Percentiles rank a stretch among this genome's conserved stretches.
phyloP scores from a whole-genome alignment of 148 eudicot species.

The Nyssa sinensis region DNA sequence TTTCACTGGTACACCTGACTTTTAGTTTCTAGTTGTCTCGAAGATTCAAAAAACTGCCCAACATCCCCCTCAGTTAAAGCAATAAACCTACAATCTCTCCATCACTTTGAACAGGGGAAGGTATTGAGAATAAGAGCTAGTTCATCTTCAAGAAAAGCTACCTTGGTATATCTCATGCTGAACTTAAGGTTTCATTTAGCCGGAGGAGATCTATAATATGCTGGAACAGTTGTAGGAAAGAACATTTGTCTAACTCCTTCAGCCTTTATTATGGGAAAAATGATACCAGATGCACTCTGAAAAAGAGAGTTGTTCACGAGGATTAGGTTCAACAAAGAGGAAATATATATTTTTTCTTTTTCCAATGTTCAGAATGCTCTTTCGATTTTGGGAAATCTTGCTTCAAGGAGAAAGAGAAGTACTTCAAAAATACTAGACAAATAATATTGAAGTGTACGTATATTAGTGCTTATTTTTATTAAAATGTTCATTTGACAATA shows the following conservation, averaged over 20 bases:
- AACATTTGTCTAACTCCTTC: slow-evolving; percentile 52
- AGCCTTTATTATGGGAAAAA: slow-evolving; percentile 29
- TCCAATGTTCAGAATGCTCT: too few species aligned
- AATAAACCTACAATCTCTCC: neutral
- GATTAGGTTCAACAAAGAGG: slow-evolving; percentile 27
- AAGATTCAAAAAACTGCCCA: too few species aligned
- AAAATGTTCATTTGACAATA: too few species aligned
- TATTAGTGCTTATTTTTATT: too few species aligned
- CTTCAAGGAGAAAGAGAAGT: neutral
- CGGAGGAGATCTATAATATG: neutral
- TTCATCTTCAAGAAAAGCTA: neutral
- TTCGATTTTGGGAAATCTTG: too few species aligned
- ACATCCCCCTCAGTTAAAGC: too few species aligned
- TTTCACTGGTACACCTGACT: too few species aligned
- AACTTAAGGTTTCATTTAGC: neutral
- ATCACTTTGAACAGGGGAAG: neutral
- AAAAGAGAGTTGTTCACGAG: slow-evolving; percentile 11
- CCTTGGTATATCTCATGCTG: too few species aligned
- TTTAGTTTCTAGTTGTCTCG: too few species aligned
- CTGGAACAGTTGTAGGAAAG: neutral
- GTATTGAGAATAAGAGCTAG: neutral
- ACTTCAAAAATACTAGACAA: neutral
- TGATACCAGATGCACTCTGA: neutral
- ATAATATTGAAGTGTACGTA: too few species aligned
- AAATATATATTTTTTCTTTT: slow-evolving; percentile 13